Conservation (phyloP, 805 yeast species). For the Metschnikowia bowlesiae region DNA sequence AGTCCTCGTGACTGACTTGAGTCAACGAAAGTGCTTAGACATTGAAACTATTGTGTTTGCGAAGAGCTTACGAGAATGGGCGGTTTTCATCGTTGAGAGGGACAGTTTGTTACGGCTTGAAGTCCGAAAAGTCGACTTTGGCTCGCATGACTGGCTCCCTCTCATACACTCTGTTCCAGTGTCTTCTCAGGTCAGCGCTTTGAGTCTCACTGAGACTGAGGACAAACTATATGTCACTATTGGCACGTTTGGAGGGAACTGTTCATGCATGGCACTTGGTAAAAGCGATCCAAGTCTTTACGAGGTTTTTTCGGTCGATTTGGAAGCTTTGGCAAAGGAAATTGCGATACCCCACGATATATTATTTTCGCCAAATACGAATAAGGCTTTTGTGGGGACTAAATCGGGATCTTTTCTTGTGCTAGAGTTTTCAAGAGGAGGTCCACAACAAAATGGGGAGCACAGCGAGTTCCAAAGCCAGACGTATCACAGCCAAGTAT, state of each 20-base stretch:
- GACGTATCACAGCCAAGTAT: neutral
- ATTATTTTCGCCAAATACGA: neutral
- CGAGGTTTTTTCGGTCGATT: neutral
- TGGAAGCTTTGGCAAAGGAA: neutral
- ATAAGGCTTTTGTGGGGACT: constrained; percentile 26
- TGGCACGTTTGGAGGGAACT: neutral
- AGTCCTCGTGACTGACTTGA: neutral
- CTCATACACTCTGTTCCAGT: neutral
- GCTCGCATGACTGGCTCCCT: neutral
- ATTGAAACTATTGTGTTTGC: constrained; percentile 7
- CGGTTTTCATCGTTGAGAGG: neutral
- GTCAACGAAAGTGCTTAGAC: neutral
- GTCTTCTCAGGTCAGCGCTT: neutral
- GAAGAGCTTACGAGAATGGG: constrained; percentile 2
- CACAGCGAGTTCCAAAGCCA: neutral
- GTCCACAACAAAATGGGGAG: neutral
- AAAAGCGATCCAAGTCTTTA: neutral
- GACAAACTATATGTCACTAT: neutral
- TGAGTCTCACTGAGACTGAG: neutral
- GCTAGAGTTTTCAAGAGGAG: constrained; percentile 6
- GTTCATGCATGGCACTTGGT: neutral
- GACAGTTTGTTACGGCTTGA: neutral
- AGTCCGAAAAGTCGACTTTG: neutral
- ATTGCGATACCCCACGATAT: constrained; percentile 9
- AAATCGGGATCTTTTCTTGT: constrained; percentile 27